A percentile compares a stretch with the other conserved stretches of the same genome.
Conservation (phyloP, 352 stramenopile genomes). For the Blastocystis sp. region DNA sequence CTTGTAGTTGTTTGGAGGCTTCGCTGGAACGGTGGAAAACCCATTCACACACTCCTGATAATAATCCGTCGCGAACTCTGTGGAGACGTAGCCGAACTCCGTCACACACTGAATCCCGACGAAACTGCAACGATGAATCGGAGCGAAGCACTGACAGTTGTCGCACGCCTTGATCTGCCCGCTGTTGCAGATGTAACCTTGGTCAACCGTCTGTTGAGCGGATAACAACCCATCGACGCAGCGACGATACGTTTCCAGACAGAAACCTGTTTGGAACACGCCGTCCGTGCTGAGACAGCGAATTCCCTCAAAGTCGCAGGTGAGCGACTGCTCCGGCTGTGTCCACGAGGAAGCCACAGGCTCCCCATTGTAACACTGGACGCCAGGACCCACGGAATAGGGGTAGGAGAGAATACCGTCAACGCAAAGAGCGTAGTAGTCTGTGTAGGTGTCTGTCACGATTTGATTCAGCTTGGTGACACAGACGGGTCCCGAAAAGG, state of each 20-base stretch:
- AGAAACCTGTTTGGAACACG: background rate
- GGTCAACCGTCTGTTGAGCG: background rate
- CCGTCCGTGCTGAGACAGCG: background rate
- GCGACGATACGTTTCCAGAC: constrained; percentile 24
- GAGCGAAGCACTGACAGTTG: constrained; percentile 10
- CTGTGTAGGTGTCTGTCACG: constrained; percentile 22
- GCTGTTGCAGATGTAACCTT: constrained; percentile 43
- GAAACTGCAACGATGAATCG: constrained; percentile 47
- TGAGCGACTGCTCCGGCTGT: background rate
- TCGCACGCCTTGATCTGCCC: constrained; percentile 10
- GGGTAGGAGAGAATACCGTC: constrained; percentile 37
- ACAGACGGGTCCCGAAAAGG: constrained; percentile 28
- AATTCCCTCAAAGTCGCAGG: constrained; percentile 52
- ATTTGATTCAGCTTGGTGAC: constrained; percentile 31
- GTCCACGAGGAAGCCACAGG: background rate
- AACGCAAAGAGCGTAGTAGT: constrained; percentile 38
- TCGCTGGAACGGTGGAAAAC: constrained; percentile 29
- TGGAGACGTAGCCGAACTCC: constrained; percentile 26
- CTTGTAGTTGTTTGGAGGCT: constrained; percentile 46
- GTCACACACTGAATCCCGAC: constrained; percentile 51
- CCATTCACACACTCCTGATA: constrained; percentile 52
- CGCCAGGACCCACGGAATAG: constrained; percentile 23
- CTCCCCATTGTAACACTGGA: constrained; percentile 51
- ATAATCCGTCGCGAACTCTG: constrained; percentile 46
- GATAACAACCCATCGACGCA: constrained; percentile 36